Evolutionary conservation across 2,329 filamentous ascomycete species (phyloP).

Genomic region (Colletotrichum orchidophilum): DNA sequence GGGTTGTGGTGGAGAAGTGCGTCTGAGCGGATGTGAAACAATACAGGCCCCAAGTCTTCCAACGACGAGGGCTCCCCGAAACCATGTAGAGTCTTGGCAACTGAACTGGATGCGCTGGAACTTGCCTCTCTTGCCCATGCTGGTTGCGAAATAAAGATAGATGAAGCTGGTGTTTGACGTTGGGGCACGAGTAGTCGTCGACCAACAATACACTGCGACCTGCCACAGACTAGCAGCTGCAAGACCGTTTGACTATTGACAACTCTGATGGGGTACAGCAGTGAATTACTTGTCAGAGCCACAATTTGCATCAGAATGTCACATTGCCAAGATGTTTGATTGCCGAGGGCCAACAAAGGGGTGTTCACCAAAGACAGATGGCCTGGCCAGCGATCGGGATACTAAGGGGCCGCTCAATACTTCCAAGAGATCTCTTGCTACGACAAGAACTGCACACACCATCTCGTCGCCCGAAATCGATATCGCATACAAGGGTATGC

Average conservation of each 20-base stretch:
- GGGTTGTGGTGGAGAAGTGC: conserved; percentile 7
- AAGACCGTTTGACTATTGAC: neutral
- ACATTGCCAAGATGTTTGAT: conserved; percentile 3
- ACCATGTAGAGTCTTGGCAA: conserved; percentile 19
- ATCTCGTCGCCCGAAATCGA: neutral
- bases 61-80: conserved; percentile 21
- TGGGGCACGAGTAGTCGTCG: neutral
- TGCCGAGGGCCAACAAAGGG: neutral
- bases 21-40: conserved; percentile 34
- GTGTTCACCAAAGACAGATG: conserved; percentile 7
- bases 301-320: neutral
- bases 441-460: neutral
- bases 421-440: conserved; percentile 26
- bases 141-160: conserved; percentile 22
- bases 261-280: neutral
- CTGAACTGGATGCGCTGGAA: neutral
- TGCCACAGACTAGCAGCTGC: conserved; percentile 12
- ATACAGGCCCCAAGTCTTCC: conserved; percentile 26
- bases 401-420: conserved; percentile 31
- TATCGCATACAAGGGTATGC: conserved; percentile 1
- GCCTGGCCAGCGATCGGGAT: conserved; percentile 14
- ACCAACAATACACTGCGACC: conserved; percentile 8
- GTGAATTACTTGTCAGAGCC: neutral
- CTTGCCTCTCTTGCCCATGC: neutral
- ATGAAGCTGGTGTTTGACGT: conserved; percentile 27